Percentiles rank a stretch among this genome's conserved stretches.
Evolutionary conservation across 1,284 basidiomycete species (phyloP).

Genomic region (Irpex rosettiformis): DNA sequence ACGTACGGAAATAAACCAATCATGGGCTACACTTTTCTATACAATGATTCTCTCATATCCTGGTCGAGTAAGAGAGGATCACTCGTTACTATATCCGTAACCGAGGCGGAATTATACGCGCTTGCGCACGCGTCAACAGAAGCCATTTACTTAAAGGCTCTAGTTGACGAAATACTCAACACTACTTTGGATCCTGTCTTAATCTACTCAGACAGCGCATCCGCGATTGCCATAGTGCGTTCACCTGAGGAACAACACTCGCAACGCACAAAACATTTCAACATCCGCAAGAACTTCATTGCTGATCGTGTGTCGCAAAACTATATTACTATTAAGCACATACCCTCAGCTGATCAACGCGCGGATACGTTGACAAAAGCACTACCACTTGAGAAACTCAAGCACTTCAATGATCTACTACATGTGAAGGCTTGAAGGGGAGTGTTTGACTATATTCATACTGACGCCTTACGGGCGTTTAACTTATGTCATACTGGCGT

Average conservation of each 20-base stretch:
- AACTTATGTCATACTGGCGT: too few species aligned
- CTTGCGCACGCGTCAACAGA: neutral
- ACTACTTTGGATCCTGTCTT: neutral
- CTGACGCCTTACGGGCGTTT: too few species aligned
- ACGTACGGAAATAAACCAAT: neutral
- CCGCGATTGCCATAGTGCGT: neutral
- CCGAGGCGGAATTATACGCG: neutral
- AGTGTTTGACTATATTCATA: too few species aligned
- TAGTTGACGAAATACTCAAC: neutral
- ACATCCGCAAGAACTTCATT: constrained; percentile 32
- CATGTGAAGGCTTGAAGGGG: neutral
- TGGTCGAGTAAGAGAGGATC: neutral
- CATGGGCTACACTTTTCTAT: neutral
- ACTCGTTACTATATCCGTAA: neutral
- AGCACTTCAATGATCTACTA: neutral
- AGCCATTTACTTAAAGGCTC: neutral
- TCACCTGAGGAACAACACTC: constrained; percentile 13
- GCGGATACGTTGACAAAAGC: constrained; percentile 31
- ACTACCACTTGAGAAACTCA: constrained; percentile 10
- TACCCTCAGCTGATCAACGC: constrained; percentile 20
- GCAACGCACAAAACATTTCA: constrained; percentile 35
- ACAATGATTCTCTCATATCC: neutral
- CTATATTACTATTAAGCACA: constrained; percentile 16
- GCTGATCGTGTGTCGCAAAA: constrained; percentile 27
- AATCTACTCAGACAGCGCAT: neutral